Percentiles rank a stretch among this genome's conserved stretches.
Conservation (phyloP, 2,329 filamentous ascomycete species). For the Epicoccum sorghinum region DNA sequence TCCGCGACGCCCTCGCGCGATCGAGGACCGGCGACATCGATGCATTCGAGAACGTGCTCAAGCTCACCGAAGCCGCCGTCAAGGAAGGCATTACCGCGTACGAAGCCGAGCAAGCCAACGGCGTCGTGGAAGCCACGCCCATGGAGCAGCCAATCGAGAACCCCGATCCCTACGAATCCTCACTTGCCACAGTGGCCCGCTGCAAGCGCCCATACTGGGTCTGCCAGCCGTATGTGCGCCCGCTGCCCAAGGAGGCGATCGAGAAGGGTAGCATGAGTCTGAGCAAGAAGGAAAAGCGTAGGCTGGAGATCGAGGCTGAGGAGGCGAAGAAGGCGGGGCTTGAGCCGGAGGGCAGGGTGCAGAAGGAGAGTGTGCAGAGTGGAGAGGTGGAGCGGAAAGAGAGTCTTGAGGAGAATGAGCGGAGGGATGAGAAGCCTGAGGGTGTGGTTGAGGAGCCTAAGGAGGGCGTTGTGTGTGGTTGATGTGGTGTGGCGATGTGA, state of each 20-base stretch:
- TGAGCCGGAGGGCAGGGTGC: slow-evolving; percentile 43
- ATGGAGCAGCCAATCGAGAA: neutral
- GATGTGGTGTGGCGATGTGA: neutral
- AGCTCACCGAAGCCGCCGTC: slow-evolving; percentile 75
- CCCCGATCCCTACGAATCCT: slow-evolving; percentile 59
- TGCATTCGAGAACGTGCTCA: slow-evolving; percentile 77
- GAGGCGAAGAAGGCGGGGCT: slow-evolving; percentile 41
- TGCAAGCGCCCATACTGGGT: slow-evolving; percentile 90
- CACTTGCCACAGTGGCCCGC: slow-evolving; percentile 68
- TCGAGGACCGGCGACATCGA: slow-evolving; percentile 72
- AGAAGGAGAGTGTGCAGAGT: slow-evolving; percentile 61
- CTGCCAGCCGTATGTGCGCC: slow-evolving; percentile 84
- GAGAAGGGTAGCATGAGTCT: slow-evolving; percentile 77
- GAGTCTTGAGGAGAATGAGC: slow-evolving; percentile 23
- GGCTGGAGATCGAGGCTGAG: slow-evolving; percentile 49
- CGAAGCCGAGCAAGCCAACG: slow-evolving; percentile 46
- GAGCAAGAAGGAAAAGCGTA: slow-evolving; percentile 68
- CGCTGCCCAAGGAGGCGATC: slow-evolving; percentile 84
- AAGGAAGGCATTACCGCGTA: slow-evolving; percentile 75
- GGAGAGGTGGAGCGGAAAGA: slow-evolving; percentile 14
- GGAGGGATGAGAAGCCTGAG: slow-evolving; percentile 14
- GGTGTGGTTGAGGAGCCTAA: slow-evolving; percentile 49
- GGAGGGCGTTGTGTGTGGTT: slow-evolving; percentile 54
- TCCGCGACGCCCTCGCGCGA: slow-evolving; percentile 82
- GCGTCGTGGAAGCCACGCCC: neutral